phyloP scores from a whole-genome alignment of 1,284 basidiomycete species.

The Ganoderma resinaceum region DNA sequence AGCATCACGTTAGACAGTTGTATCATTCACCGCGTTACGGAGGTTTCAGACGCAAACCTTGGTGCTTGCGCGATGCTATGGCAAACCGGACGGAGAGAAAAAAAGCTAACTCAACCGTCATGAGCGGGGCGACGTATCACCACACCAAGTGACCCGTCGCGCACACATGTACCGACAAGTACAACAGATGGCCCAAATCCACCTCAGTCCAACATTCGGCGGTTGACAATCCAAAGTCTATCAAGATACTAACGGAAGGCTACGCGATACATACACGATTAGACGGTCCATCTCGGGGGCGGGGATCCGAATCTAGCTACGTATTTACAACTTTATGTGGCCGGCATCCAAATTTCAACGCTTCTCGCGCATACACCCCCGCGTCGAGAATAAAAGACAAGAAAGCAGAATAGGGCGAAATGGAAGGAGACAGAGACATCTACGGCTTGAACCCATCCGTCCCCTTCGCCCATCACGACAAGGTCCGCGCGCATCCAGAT shows the following conservation, averaged over 20 bases:
- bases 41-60: too few species aligned
- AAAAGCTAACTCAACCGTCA: too few species aligned
- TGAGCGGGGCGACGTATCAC: too few species aligned
- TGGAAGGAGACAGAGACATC: background rate
- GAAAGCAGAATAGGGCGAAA: background rate
- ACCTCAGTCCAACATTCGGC: too few species aligned
- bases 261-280: constrained; percentile 5
- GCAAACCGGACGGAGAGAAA: too few species aligned
- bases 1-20: too few species aligned
- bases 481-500: background rate
- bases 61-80: too few species aligned
- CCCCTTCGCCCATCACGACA: background rate
- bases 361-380: background rate
- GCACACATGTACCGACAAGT: too few species aligned
- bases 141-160: too few species aligned
- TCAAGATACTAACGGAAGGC: background rate
- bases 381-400: background rate
- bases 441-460: background rate
- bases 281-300: background rate
- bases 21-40: too few species aligned
- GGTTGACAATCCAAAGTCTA: background rate
- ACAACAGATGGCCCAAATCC: too few species aligned
- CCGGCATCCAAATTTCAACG: background rate
- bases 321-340: constrained; percentile 4
- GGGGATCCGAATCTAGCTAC: background rate